Evolutionary conservation across 768 basidiomycete species (phyloP).

Genomic region (Hericium alpestre): DNA sequence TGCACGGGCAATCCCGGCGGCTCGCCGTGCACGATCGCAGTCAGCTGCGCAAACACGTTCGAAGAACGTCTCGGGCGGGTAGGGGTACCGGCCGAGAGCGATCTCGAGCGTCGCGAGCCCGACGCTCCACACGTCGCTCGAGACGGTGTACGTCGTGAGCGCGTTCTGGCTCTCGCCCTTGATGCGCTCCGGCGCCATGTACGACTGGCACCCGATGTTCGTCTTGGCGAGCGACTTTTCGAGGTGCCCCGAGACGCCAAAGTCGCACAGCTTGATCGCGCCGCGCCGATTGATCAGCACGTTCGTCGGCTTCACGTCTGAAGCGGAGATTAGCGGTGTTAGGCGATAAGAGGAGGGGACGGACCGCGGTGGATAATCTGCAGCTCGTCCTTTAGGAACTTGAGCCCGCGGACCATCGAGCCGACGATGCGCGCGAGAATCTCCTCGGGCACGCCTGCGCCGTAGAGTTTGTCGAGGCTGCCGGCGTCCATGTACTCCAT

Average conservation of each 20-base stretch:
- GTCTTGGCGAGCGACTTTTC: conserved; percentile 95
- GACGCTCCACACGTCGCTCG: conserved; percentile 96
- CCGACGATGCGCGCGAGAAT: conserved; percentile 76
- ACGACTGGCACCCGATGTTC: conserved; percentile 96
- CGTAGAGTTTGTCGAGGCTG: conserved; percentile 75
- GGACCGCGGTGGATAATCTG: conserved; percentile 72
- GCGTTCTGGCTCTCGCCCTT: conserved; percentile 86
- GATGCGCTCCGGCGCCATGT: conserved; percentile 98
- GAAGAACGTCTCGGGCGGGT: conserved; percentile 94
- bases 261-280: conserved; percentile 91
- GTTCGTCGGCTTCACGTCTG: conserved; percentile 91
- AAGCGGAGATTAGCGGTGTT: neutral
- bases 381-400: conserved; percentile 90
- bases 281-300: conserved; percentile 85
- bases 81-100: conserved; percentile 83
- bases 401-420: conserved; percentile 79
- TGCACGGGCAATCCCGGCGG: conserved; percentile 75
- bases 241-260: conserved; percentile 96
- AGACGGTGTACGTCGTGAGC: conserved; percentile 85
- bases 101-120: conserved; percentile 92
- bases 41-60: conserved; percentile 93
- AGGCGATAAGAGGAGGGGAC: conserved; percentile 11
- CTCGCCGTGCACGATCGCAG: conserved; percentile 94
- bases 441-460: conserved; percentile 48
- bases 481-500: conserved; percentile 99